Evolutionary conservation across 371 early-diverging fungal species (phyloP).

Genomic region (Mortierella sp.): DNA sequence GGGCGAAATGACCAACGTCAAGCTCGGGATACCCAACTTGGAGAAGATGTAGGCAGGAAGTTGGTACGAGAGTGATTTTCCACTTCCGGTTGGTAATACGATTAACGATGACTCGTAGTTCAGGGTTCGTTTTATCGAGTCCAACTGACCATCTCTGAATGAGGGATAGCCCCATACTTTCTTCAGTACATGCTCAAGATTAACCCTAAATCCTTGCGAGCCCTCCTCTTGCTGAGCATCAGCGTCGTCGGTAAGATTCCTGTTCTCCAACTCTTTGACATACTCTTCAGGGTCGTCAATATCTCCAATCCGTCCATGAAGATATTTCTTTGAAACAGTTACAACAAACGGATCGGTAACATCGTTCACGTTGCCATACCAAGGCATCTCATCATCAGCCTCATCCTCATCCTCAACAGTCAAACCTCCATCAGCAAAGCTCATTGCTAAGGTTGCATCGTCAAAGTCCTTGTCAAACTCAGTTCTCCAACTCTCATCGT

Average conservation of each 20-base stretch:
- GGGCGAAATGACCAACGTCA: slow-evolving; percentile 85
- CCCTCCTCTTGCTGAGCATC: not conserved
- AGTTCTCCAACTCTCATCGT: slow-evolving; percentile 37
- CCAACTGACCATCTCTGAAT: slow-evolving; percentile 63
- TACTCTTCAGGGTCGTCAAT: slow-evolving; percentile 46
- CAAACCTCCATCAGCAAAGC: slow-evolving; percentile 14
- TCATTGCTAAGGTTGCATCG: slow-evolving; percentile 28
- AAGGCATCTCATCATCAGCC: slow-evolving; percentile 24
- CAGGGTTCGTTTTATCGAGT: slow-evolving; percentile 64
- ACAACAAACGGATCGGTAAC: slow-evolving; percentile 38
- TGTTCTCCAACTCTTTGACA: slow-evolving; percentile 29
- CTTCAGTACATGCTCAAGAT: slow-evolving; percentile 52
- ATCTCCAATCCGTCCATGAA: slow-evolving; percentile 23
- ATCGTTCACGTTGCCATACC: slow-evolving; percentile 46
- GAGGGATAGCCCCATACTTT: slow-evolving; percentile 58
- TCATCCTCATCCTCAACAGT: slow-evolving; percentile 20
- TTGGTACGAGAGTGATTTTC: slow-evolving; percentile 87
- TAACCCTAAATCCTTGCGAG: slow-evolving; percentile 38
- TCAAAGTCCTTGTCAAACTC: slow-evolving; percentile 47
- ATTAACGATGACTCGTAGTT: slow-evolving; percentile 63
- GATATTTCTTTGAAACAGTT: slow-evolving; percentile 27
- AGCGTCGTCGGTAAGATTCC: not conserved
- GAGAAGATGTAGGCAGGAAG: slow-evolving; percentile 76
- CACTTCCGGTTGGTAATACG: slow-evolving; percentile 76
- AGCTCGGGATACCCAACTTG: slow-evolving; percentile 41